Conservation (phyloP, 257 asterid species). For the Mitragyna speciosa region DNA sequence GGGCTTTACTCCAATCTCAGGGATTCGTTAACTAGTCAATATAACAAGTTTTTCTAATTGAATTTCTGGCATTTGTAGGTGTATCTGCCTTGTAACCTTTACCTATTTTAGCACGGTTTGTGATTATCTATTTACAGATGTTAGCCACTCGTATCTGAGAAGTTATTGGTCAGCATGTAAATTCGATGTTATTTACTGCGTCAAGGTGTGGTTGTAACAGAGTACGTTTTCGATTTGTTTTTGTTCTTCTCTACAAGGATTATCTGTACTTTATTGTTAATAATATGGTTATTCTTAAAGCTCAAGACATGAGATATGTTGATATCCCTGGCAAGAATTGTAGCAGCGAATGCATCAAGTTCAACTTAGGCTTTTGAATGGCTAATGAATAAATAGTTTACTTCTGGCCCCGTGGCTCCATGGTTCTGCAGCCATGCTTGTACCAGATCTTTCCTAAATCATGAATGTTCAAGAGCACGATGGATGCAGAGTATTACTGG, state of each 20-base stretch:
- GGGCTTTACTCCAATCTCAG: constrained; percentile 74
- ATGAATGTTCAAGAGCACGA: too few species aligned
- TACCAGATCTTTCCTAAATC: too few species aligned
- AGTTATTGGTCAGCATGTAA: not conserved
- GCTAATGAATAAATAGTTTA: not conserved
- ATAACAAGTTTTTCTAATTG: constrained; percentile 55
- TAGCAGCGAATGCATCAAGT: not conserved
- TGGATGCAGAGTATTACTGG: too few species aligned
- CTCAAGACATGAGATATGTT: not conserved
- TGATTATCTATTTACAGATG: not conserved
- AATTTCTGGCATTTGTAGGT: constrained; percentile 16
- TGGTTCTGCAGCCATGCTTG: too few species aligned
- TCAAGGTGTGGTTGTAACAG: not conserved
- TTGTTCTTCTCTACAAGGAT: not conserved
- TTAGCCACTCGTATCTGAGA: not conserved
- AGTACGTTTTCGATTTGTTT: not conserved
- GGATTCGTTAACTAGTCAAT: constrained; percentile 76
- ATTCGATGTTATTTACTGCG: not conserved
- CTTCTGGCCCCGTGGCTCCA: not conserved
- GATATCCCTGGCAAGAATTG: not conserved
- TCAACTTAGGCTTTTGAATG: not conserved
- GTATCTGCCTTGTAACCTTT: constrained; percentile 22
- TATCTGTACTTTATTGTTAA: too few species aligned
- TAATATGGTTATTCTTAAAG: not conserved
- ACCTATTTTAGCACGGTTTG: not conserved